A percentile compares a stretch with the other conserved stretches of the same genome.
Conservation (phyloP, 805 yeast species). For the Trichomonascus vanleenenianus region DNA sequence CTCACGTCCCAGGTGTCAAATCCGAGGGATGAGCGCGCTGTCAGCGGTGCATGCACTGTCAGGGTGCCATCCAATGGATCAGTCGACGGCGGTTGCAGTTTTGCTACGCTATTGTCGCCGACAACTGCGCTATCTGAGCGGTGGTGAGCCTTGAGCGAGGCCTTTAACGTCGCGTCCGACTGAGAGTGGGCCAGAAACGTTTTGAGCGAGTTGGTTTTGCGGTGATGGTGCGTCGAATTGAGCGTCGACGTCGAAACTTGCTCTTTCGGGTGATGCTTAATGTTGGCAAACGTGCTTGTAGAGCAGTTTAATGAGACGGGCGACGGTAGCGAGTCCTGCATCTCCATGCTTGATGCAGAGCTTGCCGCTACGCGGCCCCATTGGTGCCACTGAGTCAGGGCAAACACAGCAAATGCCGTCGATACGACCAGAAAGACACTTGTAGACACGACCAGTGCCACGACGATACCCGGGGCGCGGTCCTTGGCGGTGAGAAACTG, state of each 20-base stretch:
- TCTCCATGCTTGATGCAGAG: not conserved
- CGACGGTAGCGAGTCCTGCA: not conserved
- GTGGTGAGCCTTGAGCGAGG: constrained; percentile 4
- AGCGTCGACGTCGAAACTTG: not conserved
- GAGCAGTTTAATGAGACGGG: not conserved
- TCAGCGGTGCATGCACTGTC: not conserved
- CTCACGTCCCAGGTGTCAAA: constrained; percentile 7
- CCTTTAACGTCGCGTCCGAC: not conserved
- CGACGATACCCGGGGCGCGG: no score
- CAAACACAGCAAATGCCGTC: no score
- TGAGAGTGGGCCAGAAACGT: no score
- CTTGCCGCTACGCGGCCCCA: no score
- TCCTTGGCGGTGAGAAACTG: no score
- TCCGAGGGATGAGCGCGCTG: not conserved
- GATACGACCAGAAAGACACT: not conserved
- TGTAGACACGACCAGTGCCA: not conserved
- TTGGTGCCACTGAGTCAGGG: no score
- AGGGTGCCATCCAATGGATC: not conserved
- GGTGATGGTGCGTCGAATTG: not conserved
- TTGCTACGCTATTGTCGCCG: not conserved
- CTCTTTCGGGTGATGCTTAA: not conserved
- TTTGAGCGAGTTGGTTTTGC: not conserved
- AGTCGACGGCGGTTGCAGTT: no score
- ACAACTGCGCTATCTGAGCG: constrained; percentile 1
- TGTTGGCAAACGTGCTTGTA: no score